phyloP scores from a whole-genome alignment of 352 stramenopile genomes.

The Phytophthora brassicae region DNA sequence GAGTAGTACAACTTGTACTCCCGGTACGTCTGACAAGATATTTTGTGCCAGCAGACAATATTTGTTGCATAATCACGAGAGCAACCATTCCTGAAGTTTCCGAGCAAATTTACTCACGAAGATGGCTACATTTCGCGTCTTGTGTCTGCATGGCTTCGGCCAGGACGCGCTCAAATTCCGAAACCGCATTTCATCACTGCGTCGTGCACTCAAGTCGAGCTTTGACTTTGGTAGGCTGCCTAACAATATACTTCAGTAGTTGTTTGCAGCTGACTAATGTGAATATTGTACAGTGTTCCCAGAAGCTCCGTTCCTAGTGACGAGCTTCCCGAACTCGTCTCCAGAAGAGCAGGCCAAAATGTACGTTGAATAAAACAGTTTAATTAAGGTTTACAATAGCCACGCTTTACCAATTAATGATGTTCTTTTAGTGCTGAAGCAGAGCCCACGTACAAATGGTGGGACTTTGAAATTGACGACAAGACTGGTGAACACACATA shows the following conservation, averaged over 20 bases:
- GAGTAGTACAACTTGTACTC: neutral
- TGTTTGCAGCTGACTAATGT: no score
- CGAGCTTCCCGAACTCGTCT: slow-evolving; percentile 50
- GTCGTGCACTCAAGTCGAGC: slow-evolving; percentile 69
- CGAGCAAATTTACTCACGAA: neutral
- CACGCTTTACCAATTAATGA: slow-evolving; percentile 6
- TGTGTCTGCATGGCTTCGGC: slow-evolving; percentile 83
- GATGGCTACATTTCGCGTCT: slow-evolving; percentile 59
- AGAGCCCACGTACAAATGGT: slow-evolving; percentile 72
- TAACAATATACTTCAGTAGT: no score
- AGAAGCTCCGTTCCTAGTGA: slow-evolving; percentile 64
- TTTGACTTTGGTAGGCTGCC: slow-evolving; percentile 78
- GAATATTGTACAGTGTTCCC: slow-evolving; percentile 53
- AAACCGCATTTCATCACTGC: slow-evolving; percentile 68
- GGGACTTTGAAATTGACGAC: slow-evolving; percentile 56
- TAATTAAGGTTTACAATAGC: no score
- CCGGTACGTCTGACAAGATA: no score
- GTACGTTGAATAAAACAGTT: no score
- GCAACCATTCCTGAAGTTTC: slow-evolving; percentile 32
- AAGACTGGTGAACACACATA: slow-evolving; percentile 49
- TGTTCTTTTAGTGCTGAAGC: slow-evolving; percentile 23
- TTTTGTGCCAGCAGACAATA: slow-evolving; percentile 8
- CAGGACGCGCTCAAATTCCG: slow-evolving; percentile 75
- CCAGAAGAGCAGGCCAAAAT: slow-evolving; percentile 47
- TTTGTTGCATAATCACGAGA: no score